Evolutionary conservation across 176 grass and related monocot genomes (phyloP).

Genomic region (Raddia guianensis): DNA sequence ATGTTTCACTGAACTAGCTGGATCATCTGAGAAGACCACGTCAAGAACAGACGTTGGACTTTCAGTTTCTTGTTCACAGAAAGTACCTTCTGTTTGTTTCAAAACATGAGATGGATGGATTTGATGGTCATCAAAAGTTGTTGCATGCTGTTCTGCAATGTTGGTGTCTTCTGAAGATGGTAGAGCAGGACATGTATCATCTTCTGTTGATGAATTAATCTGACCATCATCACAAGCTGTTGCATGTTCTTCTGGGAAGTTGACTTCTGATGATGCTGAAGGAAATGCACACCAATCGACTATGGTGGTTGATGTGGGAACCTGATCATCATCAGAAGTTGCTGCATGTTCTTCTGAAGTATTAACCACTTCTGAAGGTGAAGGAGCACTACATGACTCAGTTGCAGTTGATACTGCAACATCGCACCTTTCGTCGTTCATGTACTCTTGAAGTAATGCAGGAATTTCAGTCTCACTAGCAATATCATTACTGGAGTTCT

Average conservation of each 20-base stretch:
- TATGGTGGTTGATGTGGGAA: conserved; percentile 21
- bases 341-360: conserved; percentile 22
- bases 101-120: conserved; percentile 40
- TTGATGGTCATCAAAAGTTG: conserved; percentile 11
- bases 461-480: conserved; percentile 19
- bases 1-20: conserved; percentile 34
- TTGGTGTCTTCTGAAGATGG: neutral
- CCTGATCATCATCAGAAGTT: conserved; percentile 31
- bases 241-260: conserved; percentile 33
- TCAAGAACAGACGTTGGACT: conserved; percentile 74
- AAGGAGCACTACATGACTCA: neutral
- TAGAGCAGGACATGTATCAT: conserved; percentile 5
- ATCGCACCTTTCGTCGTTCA: neutral
- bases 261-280: conserved; percentile 29
- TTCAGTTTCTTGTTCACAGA: conserved; percentile 54
- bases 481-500: neutral
- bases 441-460: conserved; percentile 1
- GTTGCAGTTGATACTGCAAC: conserved; percentile 17
- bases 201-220: neutral
- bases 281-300: neutral
- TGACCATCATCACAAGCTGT: conserved; percentile 28
- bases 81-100: conserved; percentile 43
- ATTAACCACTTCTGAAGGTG: conserved; percentile 35
- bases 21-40: conserved; percentile 51
- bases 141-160: conserved; percentile 24